Evolutionary conservation across 192 early-diverging fungal species (phyloP).

Genomic region (Paraglomus occultum): DNA sequence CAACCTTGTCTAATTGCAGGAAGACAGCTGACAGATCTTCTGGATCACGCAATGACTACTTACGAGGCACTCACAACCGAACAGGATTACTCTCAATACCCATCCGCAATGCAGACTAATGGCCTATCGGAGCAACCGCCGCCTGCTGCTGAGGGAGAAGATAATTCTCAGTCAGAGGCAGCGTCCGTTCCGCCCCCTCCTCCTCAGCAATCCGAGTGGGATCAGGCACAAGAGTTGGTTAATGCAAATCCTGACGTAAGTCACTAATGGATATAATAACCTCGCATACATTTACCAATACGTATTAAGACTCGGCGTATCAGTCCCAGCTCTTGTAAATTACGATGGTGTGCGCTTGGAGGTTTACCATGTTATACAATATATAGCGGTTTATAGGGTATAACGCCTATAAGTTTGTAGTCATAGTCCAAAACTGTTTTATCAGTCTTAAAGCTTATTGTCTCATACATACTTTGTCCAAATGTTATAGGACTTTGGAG

Average conservation of each 20-base stretch:
- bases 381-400: too few species aligned
- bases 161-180: not conserved
- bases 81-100: too few species aligned
- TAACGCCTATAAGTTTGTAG: not conserved
- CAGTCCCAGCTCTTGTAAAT: not conserved
- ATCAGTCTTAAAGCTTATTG: not conserved
- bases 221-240: slow-evolving; percentile 55
- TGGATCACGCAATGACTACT: too few species aligned
- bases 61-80: too few species aligned
- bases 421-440: not conserved
- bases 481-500: slow-evolving; percentile 50
- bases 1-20: too few species aligned
- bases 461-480: not conserved
- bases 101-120: slow-evolving; percentile 9
- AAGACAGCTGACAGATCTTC: too few species aligned
- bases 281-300: too few species aligned
- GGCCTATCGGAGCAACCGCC: slow-evolving; percentile 8
- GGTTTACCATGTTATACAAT: not conserved
- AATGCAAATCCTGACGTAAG: slow-evolving; percentile 49
- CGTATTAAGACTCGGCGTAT: too few species aligned
- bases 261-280: not conserved
- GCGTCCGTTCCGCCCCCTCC: not conserved
- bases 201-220: slow-evolving; percentile 46
- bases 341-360: not conserved
- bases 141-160: not conserved